A percentile compares a stretch with the other conserved stretches of the same genome.
These are phyloP conservation scores for Podospora bellae-mahoneyi DNA, from an alignment of 495 filamentous ascomycete species.

Conservation along the genomic window DNA sequence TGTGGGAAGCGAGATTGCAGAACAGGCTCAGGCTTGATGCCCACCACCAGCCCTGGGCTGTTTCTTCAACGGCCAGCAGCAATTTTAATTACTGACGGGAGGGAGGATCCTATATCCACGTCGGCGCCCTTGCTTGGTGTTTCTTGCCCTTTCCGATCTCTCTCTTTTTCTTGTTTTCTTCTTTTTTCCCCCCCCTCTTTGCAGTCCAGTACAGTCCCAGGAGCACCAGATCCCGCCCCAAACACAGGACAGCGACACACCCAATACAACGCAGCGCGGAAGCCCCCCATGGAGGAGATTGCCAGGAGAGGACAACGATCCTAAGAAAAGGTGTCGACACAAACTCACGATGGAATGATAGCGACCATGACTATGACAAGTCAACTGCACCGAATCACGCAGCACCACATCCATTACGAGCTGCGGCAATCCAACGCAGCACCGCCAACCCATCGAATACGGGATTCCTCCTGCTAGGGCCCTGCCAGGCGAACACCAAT, in stretches of 20 bases:
- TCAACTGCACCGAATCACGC: constrained; percentile 26
- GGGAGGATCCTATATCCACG: constrained; percentile 15
- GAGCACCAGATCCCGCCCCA: background rate
- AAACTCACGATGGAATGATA: constrained; percentile 22
- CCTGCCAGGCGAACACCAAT: constrained; percentile 10
- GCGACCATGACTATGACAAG: constrained; percentile 25
- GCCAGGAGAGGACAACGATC: constrained; percentile 9
- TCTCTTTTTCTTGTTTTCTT: background rate
- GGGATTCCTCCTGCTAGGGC: constrained; percentile 19
- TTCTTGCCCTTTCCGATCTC: constrained; percentile 9
- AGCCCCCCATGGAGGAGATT: constrained; percentile 2
- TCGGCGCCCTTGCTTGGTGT: constrained; percentile 8
- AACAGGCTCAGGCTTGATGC: constrained; percentile 12
- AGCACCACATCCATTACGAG: constrained; percentile 26
- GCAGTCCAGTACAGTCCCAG: too few relatives aligned
- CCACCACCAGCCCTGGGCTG: constrained; percentile 14
- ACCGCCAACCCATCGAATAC: constrained; percentile 30
- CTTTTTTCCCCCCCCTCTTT: background rate
- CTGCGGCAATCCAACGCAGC: constrained; percentile 18
- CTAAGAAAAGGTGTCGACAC: background rate
- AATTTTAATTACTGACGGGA: constrained; percentile 21
- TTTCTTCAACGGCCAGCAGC: constrained; percentile 3
- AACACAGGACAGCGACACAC: background rate
- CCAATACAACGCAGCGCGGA: background rate
- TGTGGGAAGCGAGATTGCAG: constrained; percentile 29